Evolutionary conservation across 2,329 filamentous ascomycete genomes (phyloP).

Genomic region (Fusarium pseudonygamai): DNA sequence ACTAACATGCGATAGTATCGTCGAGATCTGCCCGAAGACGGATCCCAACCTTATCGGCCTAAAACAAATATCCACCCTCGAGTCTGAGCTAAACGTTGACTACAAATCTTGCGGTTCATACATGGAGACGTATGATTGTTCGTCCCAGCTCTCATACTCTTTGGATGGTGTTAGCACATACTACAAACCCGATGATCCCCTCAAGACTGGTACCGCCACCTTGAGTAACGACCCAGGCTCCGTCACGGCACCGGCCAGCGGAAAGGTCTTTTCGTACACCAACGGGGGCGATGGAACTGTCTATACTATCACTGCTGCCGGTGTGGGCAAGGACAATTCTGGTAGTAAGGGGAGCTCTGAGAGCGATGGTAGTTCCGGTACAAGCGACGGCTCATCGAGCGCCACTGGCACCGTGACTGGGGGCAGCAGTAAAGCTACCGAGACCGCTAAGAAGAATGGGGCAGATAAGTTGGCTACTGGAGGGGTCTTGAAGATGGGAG

Average conservation of each 20-base stretch:
- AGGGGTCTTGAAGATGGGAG: neutral
- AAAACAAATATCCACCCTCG: neutral
- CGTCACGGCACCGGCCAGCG: neutral
- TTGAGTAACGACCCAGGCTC: neutral
- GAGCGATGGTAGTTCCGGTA: too few relatives aligned
- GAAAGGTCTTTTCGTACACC: neutral
- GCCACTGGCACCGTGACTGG: neutral
- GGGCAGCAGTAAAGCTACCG: neutral
- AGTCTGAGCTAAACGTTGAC: neutral
- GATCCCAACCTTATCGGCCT: neutral
- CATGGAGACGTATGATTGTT: neutral
- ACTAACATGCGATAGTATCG: neutral
- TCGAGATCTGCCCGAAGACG: neutral
- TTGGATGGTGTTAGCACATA: neutral
- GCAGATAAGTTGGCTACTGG: neutral
- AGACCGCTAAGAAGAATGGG: neutral
- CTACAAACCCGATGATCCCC: neutral
- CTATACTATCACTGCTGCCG: neutral
- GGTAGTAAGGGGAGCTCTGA: neutral
- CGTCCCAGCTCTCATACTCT: neutral
- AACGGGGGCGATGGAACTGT: neutral
- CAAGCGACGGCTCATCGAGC: neutral
- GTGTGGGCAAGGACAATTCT: neutral
- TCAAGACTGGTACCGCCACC: neutral
- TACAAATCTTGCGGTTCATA: neutral